These are phyloP conservation scores for Solanum chacoense DNA, from an alignment of 305 asterid species.

Conservation along the genomic window DNA sequence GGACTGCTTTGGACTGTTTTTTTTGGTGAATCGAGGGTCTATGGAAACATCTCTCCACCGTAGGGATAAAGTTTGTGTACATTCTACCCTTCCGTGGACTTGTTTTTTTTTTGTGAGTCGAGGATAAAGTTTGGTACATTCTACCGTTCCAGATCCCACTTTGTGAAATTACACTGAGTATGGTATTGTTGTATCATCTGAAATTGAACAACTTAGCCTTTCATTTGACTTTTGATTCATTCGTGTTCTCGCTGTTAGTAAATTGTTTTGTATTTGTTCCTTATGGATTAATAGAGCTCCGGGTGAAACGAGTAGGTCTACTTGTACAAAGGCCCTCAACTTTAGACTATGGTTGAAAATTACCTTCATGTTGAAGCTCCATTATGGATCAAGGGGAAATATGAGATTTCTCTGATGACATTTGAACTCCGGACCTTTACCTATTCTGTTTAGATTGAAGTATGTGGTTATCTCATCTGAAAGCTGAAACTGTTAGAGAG, in stretches of 20 bases:
- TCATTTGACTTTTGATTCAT: neutral
- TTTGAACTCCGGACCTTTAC: neutral
- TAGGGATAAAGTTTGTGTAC: accelerated
- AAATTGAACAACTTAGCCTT: no score
- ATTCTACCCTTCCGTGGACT: neutral
- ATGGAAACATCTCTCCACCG: neutral
- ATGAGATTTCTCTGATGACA: neutral
- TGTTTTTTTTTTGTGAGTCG: no score
- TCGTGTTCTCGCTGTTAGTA: neutral
- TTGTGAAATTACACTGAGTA: neutral
- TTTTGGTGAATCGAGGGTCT: neutral
- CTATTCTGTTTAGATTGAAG: neutral
- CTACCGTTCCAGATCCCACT: neutral
- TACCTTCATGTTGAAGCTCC: neutral
- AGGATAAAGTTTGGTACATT: accelerated
- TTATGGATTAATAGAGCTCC: neutral
- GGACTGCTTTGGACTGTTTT: neutral
- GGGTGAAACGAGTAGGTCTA: neutral
- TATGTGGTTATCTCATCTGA: neutral
- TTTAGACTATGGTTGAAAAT: neutral
- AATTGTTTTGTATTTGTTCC: neutral
- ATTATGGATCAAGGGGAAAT: neutral
- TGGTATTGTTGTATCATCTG: neutral
- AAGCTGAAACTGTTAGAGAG: neutral
- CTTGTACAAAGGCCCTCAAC: neutral